These are phyloP conservation scores for Cutaneotrichosporon mucoides DNA, from an alignment of 1,284 basidiomycete species.

Conservation along the genomic window DNA sequence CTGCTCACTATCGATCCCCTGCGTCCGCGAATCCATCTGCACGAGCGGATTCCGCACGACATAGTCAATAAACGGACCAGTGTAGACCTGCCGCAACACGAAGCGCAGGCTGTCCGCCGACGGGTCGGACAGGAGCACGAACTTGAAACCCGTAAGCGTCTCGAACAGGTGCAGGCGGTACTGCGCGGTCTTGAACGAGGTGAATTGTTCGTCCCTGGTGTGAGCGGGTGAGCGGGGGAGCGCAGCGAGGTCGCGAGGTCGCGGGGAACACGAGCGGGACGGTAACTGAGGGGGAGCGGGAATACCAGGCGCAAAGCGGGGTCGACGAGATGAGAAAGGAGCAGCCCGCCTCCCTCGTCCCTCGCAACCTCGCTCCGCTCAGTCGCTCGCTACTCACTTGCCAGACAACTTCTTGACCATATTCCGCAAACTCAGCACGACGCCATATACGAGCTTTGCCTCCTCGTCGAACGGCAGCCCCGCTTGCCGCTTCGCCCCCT, in stretches of 20 bases:
- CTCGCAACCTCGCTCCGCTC: background rate
- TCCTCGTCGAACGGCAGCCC: constrained; percentile 89
- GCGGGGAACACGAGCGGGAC: too few relatives aligned
- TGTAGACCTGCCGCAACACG: constrained; percentile 80
- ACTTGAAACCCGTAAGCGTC: constrained; percentile 88
- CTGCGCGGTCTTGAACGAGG: constrained; percentile 80
- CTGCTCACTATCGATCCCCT: constrained; percentile 80
- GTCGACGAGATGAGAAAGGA: too few relatives aligned
- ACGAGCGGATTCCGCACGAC: constrained; percentile 88
- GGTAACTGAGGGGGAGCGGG: too few relatives aligned
- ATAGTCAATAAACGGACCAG: constrained; percentile 89
- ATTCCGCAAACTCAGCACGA: constrained; percentile 83
- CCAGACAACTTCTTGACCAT: constrained; percentile 93
- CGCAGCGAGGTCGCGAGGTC: too few relatives aligned
- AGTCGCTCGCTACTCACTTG: constrained; percentile 55
- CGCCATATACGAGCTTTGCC: constrained; percentile 94
- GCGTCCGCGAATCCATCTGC: constrained; percentile 69
- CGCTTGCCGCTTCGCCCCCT: constrained; percentile 8
- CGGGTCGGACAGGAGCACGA: constrained; percentile 88
- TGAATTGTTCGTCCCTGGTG: constrained; percentile 79
- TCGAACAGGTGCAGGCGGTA: constrained; percentile 95
- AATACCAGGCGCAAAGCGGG: too few relatives aligned
- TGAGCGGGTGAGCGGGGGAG: background rate
- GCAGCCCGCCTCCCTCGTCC: background rate
- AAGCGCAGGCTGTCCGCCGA: constrained; percentile 74